Evolutionary conservation across 257 asterid genomes (phyloP), one percentile per base, ranked within the genome.

Genomic region (Nemophila menziesii): DNA sequence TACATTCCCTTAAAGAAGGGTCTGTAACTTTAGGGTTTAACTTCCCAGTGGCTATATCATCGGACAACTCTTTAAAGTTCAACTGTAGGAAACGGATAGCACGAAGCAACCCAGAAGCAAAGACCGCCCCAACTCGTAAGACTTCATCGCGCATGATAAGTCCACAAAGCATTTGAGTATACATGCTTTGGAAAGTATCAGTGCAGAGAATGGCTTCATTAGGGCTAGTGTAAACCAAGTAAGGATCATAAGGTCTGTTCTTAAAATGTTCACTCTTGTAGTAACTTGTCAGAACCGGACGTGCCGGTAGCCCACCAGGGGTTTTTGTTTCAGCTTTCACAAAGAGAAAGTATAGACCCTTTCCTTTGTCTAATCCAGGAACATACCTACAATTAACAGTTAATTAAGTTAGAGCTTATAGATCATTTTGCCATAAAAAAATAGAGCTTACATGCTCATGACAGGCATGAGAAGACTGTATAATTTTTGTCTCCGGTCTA

Each of bases 211-310:
- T 66, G 23, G 96, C 68, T 49, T 71, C 94, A 11, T 73, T 76
- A 0, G 92, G 94, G 72, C 96, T 86, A 6, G 96, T 81, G 71
- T 78, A 78, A 3, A 72, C 86, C 38, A 53, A 49, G 65, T 58
- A 75, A 0, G 85, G 82, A 51, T 81, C 86, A 21, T 61, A 62
- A 9, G 92, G 87, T 16, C 89, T 72, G 52, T 37, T 71, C 68
- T 71, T 86, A 74, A 86, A 85, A 8, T 66, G 74, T 9, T 78
- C 92, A 44, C 92, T 77, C 48, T 78, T 80, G 80, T 78, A 80
- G 62, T 80, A 81, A 58, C 96, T 79, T 6, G 93, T 85, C 41
- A 85, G 69, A 14, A 81, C 96, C 13, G 96, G 93, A 2, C 93
- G 79, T 0, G 94, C 94, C 0, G 71, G 63, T 1, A 86, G 69